Conservation (phyloP, 2,329 filamentous ascomycete species). For the Leptodontidium sp. region DNA sequence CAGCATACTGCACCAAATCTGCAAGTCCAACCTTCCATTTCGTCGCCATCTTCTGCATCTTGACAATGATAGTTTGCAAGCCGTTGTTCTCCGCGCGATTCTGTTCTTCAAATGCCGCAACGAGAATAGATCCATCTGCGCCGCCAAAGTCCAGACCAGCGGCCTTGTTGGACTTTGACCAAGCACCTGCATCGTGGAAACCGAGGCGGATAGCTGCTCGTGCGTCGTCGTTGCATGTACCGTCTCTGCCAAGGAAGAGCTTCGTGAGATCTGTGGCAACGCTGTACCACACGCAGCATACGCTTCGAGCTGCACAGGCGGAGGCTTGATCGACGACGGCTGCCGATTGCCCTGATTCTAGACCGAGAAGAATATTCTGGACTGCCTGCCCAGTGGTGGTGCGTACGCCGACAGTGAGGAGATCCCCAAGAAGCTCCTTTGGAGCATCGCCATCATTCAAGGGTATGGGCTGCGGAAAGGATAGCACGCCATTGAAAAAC, state of each 20-base stretch:
- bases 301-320: slow-evolving; percentile 12
- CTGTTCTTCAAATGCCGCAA: slow-evolving; percentile 49
- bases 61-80: slow-evolving; percentile 51
- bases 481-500: not conserved
- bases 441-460: slow-evolving; percentile 7
- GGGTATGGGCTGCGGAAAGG: slow-evolving; percentile 5
- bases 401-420: slow-evolving; percentile 9
- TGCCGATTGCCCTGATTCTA: slow-evolving; percentile 20
- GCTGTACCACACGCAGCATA: slow-evolving; percentile 52
- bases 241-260: slow-evolving; percentile 47
- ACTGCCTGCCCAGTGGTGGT: slow-evolving; percentile 21
- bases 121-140: slow-evolving; percentile 54
- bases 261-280: slow-evolving; percentile 50
- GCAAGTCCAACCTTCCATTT: slow-evolving; percentile 58
- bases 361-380: slow-evolving; percentile 22
- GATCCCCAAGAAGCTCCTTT: slow-evolving; percentile 9
- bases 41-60: slow-evolving; percentile 47
- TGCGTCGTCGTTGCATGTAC: slow-evolving; percentile 50
- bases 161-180: slow-evolving; percentile 46
- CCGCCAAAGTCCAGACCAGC: slow-evolving; percentile 48
- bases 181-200: slow-evolving; percentile 57
- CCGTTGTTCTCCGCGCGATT: slow-evolving; percentile 55
- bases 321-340: slow-evolving; percentile 1
- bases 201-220: slow-evolving; percentile 56
- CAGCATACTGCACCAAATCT: slow-evolving; percentile 58